Percentiles rank a stretch among this genome's conserved stretches.
Conservation (phyloP, 441 rosid species). For the Hypseocharis bilobata region DNA sequence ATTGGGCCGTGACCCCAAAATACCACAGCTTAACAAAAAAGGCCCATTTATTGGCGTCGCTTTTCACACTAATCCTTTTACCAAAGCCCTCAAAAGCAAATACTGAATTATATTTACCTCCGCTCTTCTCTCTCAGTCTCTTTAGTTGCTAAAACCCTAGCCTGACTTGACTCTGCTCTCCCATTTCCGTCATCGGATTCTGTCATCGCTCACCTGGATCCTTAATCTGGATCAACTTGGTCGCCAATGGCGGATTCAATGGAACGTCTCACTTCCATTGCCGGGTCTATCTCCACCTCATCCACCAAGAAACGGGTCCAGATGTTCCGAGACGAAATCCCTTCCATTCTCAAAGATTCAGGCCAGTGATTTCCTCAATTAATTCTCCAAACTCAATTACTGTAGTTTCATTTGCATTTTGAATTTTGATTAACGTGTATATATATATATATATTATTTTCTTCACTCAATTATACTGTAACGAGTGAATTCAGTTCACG, state of each 20-base stretch:
- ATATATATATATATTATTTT: neutral
- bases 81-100: too few relatives aligned
- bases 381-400: neutral
- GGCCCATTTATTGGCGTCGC: too few relatives aligned
- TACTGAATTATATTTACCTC: too few relatives aligned
- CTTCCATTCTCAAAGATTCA: constrained; percentile 36
- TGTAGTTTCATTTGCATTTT: neutral
- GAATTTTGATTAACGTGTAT: neutral
- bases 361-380: constrained; percentile 28
- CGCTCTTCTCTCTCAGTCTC: neutral
- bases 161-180: neutral
- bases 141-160: neutral
- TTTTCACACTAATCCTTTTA: too few relatives aligned
- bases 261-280: constrained; percentile 49
- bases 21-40: too few relatives aligned
- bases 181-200: neutral
- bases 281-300: constrained; percentile 45
- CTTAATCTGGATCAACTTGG: constrained; percentile 21
- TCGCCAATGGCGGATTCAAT: constrained; percentile 38
- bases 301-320: constrained; percentile 55
- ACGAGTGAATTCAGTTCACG: neutral
- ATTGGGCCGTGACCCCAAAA: too few relatives aligned
- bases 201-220: constrained; percentile 4
- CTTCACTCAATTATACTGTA: neutral
- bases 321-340: constrained; percentile 63